Percentiles rank a stretch among this genome's conserved stretches.
phyloP scores from a whole-genome alignment of 352 stramenopile species.

The Pythium graminicola region DNA sequence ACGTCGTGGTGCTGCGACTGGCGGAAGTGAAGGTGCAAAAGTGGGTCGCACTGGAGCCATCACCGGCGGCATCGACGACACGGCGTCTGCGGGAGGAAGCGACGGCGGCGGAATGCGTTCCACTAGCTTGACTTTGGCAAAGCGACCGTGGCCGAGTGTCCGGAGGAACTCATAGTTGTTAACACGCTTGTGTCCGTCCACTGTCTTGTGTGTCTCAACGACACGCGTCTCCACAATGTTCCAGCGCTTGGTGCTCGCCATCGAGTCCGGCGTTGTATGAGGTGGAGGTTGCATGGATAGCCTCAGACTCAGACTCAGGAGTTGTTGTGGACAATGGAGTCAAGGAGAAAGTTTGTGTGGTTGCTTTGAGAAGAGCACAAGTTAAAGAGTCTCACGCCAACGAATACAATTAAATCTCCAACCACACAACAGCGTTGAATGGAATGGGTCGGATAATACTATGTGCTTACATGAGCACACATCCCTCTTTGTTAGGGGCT shows the following conservation, averaged over 20 bases:
- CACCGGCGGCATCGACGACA: neutral
- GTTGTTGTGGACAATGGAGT: neutral
- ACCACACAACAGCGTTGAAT: neutral
- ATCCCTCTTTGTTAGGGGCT: slow-evolving; percentile 2
- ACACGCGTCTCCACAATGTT: slow-evolving; percentile 62
- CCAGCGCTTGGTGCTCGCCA: slow-evolving; percentile 33
- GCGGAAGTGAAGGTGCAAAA: slow-evolving; percentile 3
- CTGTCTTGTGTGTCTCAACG: slow-evolving; percentile 42
- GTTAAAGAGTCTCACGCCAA: neutral
- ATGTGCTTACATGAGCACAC: slow-evolving; percentile 5
- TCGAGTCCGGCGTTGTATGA: no score
- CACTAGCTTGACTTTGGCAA: slow-evolving; percentile 83
- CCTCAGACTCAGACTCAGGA: neutral
- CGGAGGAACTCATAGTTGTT: slow-evolving; percentile 79
- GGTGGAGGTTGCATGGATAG: no score
- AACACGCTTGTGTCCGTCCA: slow-evolving; percentile 46
- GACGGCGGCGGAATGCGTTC: slow-evolving; percentile 37
- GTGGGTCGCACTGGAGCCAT: slow-evolving; percentile 4
- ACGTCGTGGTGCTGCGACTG: slow-evolving; percentile 20
- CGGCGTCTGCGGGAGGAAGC: neutral
- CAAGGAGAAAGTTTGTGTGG: neutral
- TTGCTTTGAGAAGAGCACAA: neutral
- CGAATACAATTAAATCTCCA: neutral
- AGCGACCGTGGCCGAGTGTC: slow-evolving; percentile 66
- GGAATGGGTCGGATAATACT: no score